These are phyloP conservation scores for Bolboschoenoplectus hybrid DNA, from an alignment of 202 grass and related monocot species.

Conservation along the genomic window DNA sequence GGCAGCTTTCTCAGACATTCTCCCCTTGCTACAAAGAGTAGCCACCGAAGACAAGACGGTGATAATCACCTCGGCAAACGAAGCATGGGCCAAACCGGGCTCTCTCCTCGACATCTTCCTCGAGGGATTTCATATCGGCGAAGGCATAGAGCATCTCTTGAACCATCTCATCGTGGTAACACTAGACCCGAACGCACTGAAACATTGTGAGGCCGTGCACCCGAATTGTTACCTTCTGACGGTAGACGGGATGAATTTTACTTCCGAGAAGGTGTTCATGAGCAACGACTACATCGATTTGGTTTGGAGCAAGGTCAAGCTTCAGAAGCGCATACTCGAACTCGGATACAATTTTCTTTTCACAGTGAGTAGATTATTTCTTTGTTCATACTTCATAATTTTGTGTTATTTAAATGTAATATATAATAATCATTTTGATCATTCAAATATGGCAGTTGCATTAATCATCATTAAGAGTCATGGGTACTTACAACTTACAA, in stretches of 20 bases:
- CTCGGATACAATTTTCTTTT: conserved; percentile 79
- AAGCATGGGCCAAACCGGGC: conserved; percentile 51
- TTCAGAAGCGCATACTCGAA: conserved; percentile 59
- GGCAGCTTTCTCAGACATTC: conserved; percentile 41
- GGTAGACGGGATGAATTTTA: conserved; percentile 49
- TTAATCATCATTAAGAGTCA: not conserved
- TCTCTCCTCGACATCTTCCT: conserved; percentile 73
- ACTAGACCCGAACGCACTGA: conserved; percentile 52
- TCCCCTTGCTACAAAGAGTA: conserved; percentile 25
- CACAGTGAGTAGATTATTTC: conserved; percentile 32
- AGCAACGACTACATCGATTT: conserved; percentile 63
- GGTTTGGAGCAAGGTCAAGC: conserved; percentile 69
- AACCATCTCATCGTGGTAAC: conserved; percentile 61
- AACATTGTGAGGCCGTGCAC: conserved; percentile 51
- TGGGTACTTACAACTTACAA: not conserved
- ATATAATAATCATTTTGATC: not conserved
- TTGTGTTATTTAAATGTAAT: not conserved
- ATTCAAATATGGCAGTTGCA: not conserved
- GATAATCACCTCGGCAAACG: conserved; percentile 70
- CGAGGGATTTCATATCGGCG: conserved; percentile 61
- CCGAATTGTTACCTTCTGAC: conserved; percentile 57
- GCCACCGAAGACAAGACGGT: conserved; percentile 58
- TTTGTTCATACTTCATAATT: not conserved
- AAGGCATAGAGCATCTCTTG: conserved; percentile 56
- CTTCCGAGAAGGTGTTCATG: conserved; percentile 54